A percentile compares a stretch with the other conserved stretches of the same genome.
Evolutionary conservation across 306 rosid species (phyloP).

Genomic region (Prunus armeniaca): DNA sequence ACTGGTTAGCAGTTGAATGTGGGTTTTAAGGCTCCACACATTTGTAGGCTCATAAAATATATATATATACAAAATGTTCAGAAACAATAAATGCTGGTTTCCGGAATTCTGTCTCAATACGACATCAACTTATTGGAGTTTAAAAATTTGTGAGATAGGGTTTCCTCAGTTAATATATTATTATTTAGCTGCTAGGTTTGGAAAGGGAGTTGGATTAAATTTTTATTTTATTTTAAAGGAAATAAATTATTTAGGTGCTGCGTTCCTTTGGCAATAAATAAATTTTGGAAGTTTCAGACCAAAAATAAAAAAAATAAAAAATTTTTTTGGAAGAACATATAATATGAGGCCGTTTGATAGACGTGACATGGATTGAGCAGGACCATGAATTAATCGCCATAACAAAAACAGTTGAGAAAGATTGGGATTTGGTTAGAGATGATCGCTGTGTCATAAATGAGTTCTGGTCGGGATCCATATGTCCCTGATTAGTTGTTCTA

Average conservation of each 20-base stretch:
- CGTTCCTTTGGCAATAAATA: too few relatives aligned
- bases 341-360: too few relatives aligned
- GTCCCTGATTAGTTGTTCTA: not conserved
- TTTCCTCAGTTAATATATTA: not conserved
- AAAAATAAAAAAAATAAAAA: too few relatives aligned
- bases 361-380: conserved; percentile 2
- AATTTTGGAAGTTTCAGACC: too few relatives aligned
- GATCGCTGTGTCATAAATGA: not conserved
- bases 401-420: not conserved
- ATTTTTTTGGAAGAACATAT: too few relatives aligned
- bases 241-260: too few relatives aligned
- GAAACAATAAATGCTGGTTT: not conserved
- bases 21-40: conserved; percentile 14
- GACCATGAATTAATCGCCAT: conserved; percentile 6
- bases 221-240: too few relatives aligned
- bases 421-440: not conserved
- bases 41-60: not conserved
- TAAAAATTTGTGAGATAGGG: not conserved
- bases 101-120: not conserved
- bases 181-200: not conserved
- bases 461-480: not conserved
- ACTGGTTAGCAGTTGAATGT: conserved; percentile 8
- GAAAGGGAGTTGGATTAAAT: too few relatives aligned
- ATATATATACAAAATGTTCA: not conserved
- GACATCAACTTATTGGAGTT: not conserved